Evolutionary conservation across 164 flowering plant species (phyloP), one percentile per base, ranked within the genome.

Genomic region (Houttuynia cordata): DNA sequence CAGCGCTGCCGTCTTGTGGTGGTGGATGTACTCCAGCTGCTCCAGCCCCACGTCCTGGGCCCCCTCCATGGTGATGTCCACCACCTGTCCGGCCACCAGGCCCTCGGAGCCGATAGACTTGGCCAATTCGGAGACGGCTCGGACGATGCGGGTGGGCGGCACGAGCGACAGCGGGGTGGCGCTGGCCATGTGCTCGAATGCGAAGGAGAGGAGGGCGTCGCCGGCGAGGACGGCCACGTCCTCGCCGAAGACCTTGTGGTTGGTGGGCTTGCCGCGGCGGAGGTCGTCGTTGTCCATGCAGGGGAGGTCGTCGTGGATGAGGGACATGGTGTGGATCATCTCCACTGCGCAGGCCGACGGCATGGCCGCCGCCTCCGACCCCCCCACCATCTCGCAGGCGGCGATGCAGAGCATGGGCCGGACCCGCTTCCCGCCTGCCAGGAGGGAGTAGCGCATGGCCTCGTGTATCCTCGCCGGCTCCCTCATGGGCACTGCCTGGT

Each of bases 281-380:
- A 85, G 76, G 59, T 83, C 82, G 60, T 81, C 91, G 64, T 85
- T 78, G 55, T 85, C 86, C 86, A 85, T 85, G 37, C 86, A 83
- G 0, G 91, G 91, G 30, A 85, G 76, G 30, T 85, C 91, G 49
- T 85, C 91, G 54, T 85, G 91, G 62, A 86, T 86, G 10, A 86
- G 55, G 8, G 87, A 82, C 93, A 82, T 84, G 66, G 86, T 79
- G 74, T 84, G 89, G 25, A 86, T 81, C 93, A 86, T 86, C 74
- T 86, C 93, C 4, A 82, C 83, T 0, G 87, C 87, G 59, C 89
- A 82, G 9, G 87, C 93, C 4, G 83, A 72, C 0, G 89, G 79
- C 87, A 86, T 82, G 1, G 84, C 87, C 51, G 57, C 57, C 18
- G 70, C 58, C 37, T 78, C 78, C 1, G 54, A 22, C 9, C 88